These are phyloP conservation scores for Fusarium piperis DNA, from an alignment of 2,329 filamentous ascomycete species.

Conservation along the genomic window DNA sequence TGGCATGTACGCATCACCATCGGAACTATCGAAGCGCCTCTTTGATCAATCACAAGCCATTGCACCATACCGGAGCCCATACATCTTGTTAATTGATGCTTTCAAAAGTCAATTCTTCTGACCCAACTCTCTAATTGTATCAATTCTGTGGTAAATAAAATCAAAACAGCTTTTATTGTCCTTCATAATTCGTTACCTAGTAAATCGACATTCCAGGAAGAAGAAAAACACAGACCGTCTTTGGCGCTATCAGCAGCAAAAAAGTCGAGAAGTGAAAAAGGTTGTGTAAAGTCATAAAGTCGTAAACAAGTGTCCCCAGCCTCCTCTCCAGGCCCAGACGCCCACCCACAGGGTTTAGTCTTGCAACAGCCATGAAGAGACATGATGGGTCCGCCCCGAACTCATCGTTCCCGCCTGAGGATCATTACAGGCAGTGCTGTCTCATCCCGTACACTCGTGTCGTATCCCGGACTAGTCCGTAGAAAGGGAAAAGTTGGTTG, in stretches of 20 bases:
- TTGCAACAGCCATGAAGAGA: slow-evolving; percentile 35
- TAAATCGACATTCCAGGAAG: slow-evolving; percentile 46
- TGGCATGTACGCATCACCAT: not conserved
- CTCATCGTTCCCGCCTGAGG: slow-evolving; percentile 48
- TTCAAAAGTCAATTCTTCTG: slow-evolving; percentile 17
- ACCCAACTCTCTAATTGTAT: slow-evolving; percentile 38
- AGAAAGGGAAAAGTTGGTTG: slow-evolving; percentile 39
- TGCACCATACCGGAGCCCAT: not conserved
- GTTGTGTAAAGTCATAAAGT: slow-evolving; percentile 46
- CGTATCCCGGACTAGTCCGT: slow-evolving; percentile 42
- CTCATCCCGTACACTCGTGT: slow-evolving; percentile 45
- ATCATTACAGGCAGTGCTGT: slow-evolving; percentile 51
- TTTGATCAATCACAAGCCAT: not conserved
- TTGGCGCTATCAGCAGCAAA: slow-evolving; percentile 42
- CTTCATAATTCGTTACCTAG: slow-evolving; percentile 54
- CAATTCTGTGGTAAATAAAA: slow-evolving; percentile 36
- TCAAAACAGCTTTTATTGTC: slow-evolving; percentile 51
- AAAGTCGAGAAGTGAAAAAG: slow-evolving; percentile 38
- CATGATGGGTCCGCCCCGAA: slow-evolving; percentile 39
- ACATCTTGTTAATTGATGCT: not conserved
- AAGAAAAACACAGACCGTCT: slow-evolving; percentile 44
- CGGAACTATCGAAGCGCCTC: not conserved
- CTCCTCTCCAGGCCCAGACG: slow-evolving; percentile 35
- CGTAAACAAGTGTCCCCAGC: slow-evolving; percentile 37
- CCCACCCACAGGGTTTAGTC: slow-evolving; percentile 31